Base-by-base conservation (phyloP, 768 basidiomycete genomes). In the Cantharellus cinnabarinus region DNA sequence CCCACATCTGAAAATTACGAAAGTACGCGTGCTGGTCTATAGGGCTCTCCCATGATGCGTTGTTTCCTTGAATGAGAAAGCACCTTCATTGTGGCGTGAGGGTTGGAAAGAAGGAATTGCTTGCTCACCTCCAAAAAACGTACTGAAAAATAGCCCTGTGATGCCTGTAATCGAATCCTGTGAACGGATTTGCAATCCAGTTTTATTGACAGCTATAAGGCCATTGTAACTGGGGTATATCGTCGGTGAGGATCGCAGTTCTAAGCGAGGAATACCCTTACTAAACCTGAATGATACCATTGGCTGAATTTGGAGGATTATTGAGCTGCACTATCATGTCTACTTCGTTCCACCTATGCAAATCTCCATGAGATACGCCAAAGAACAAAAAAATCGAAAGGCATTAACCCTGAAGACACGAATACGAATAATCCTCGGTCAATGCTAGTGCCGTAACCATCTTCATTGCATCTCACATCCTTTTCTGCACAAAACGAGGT, bases 301-400 rank as follows among this genome's bases (percentile, higher is more conserved):
- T 89, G n/a, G 83, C 81, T 15, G 74, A 69, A 58, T 76, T 72
- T 4, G 75, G 72, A 0, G 83, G 83, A 55, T 79, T 73, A 67
- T 91, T 94, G 60, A 90, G 68, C 58, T 81, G 79, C n/a, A 89
- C 82, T 7, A 88, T 71, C 56, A 90, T 68, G n/a, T 83, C 76
- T 41, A 91, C 68, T 14, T 75, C 74, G 61, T 78, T 80, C 87
- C 85, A 88, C 64, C 79, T 82, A 34, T 50, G 29, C 4, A 39
- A 20, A 54, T 14, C 20, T 29, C 20, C 20, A 29, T 29, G 1
- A 29, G 20, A 29, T 29, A 29, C 20, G 20, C 20, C 20, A 29
- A 29, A 29, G 20, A 29, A 29, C 20, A 29, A 29, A 29, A 29
- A 29, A 29, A 20, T 40, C 38, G 10, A 37, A 38, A 42, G 1